phyloP scores from a whole-genome alignment of 495 filamentous ascomycete species.

The Mycothermus thermophilus region DNA sequence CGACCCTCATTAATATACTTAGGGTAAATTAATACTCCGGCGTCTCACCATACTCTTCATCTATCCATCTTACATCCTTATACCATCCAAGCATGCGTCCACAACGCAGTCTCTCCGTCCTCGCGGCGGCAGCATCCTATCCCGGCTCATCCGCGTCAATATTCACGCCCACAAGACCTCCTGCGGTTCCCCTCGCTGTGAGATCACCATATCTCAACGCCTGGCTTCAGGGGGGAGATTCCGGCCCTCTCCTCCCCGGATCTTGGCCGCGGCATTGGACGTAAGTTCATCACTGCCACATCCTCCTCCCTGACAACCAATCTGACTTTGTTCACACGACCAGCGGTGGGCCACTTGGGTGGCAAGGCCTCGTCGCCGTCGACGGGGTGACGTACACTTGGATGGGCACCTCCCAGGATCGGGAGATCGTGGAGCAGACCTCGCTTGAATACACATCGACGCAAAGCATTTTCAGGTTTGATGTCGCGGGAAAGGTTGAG shows the following conservation, averaged over 20 bases:
- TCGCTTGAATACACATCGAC: constrained; percentile 71
- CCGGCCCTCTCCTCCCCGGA: constrained; percentile 13
- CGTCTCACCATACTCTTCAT: no score
- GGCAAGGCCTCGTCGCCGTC: constrained; percentile 52
- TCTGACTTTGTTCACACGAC: no score
- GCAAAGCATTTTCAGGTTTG: constrained; percentile 73
- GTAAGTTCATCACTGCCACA: constrained; percentile 16
- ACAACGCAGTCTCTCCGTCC: no score
- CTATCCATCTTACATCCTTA: no score
- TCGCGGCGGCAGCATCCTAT: background rate
- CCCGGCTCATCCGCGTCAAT: constrained; percentile 2
- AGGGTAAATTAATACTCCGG: no score
- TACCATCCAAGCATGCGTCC: no score
- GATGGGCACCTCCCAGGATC: constrained; percentile 49
- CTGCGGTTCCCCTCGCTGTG: constrained; percentile 16
- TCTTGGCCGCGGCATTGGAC: constrained; percentile 19
- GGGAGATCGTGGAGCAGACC: constrained; percentile 26
- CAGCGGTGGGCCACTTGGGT: constrained; percentile 62
- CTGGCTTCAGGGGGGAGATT: constrained; percentile 19
- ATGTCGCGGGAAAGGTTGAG: constrained; percentile 47
- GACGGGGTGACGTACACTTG: constrained; percentile 43
- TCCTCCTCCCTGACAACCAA: constrained; percentile 31
- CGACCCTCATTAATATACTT: no score
- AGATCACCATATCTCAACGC: constrained; percentile 21
- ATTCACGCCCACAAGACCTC: constrained; percentile 12